Conservation (phyloP, 208 protist genomes). For the Acanthamoeba polyphaga region DNA sequence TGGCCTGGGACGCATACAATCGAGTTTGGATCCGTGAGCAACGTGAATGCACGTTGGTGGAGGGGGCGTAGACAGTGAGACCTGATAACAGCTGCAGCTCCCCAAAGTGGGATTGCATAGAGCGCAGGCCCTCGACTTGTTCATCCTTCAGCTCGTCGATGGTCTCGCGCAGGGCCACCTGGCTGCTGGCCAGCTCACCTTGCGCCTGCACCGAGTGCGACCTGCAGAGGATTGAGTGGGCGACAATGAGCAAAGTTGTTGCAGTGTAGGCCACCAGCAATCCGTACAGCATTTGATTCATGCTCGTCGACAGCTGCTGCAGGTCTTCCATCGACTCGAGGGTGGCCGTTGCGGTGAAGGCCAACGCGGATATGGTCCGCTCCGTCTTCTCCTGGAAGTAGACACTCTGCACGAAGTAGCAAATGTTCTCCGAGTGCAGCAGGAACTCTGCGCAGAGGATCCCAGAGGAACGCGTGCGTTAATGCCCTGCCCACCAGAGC, state of each 20-base stretch:
- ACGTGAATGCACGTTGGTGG: neutral
- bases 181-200: neutral
- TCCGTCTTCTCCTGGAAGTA: conserved; percentile 63
- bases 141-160: neutral
- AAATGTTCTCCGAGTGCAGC: conserved; percentile 62
- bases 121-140: neutral
- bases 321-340: conserved; percentile 23
- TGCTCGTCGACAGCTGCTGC: neutral
- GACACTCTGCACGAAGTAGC: conserved; percentile 46
- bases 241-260: neutral
- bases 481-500: neutral
- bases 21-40: neutral
- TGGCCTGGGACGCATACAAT: neutral
- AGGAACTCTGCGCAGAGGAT: neutral
- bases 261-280: neutral
- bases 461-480: neutral
- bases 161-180: conserved; percentile 7
- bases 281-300: neutral
- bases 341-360: neutral
- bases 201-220: neutral
- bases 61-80: neutral
- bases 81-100: conserved; percentile 24
- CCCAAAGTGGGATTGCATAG: neutral
- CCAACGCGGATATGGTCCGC: conserved; percentile 28
- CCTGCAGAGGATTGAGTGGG: neutral